Conservation (phyloP, 176 grass and related monocot species). For the Paspalum notatum region DNA sequence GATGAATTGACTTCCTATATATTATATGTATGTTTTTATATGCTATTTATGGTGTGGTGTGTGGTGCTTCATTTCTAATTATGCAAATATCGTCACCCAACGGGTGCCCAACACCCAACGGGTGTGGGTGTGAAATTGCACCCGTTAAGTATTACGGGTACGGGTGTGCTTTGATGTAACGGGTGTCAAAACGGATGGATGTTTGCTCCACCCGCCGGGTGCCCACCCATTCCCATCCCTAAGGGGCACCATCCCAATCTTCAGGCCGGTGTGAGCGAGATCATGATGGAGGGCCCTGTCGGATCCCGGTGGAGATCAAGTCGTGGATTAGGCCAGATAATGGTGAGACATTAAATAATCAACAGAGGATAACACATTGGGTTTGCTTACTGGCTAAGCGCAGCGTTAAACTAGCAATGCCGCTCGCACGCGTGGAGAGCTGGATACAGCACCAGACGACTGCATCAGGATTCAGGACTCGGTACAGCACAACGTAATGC, state of each 20-base stretch:
- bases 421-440: background rate
- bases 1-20: too few relatives aligned
- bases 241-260: background rate
- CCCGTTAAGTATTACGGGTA: too few relatives aligned
- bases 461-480: background rate
- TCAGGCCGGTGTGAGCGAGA: slow-evolving; percentile 15
- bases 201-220: too few relatives aligned
- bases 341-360: slow-evolving; percentile 23
- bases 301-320: slow-evolving; percentile 32
- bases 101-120: too few relatives aligned
- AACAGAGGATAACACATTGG: background rate
- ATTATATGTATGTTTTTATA: too few relatives aligned
- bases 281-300: background rate
- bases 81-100: too few relatives aligned
- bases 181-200: too few relatives aligned
- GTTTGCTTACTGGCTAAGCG: background rate
- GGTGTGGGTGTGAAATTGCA: too few relatives aligned
- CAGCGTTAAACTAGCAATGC: background rate
- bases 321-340: slow-evolving; percentile 47
- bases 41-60: too few relatives aligned
- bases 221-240: too few relatives aligned
- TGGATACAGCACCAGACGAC: background rate
- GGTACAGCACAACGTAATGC: background rate
- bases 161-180: too few relatives aligned
- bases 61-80: too few relatives aligned